These are phyloP conservation scores for Codiaeum variegatum DNA, from an alignment of 441 rosid species.

Conservation along the genomic window DNA sequence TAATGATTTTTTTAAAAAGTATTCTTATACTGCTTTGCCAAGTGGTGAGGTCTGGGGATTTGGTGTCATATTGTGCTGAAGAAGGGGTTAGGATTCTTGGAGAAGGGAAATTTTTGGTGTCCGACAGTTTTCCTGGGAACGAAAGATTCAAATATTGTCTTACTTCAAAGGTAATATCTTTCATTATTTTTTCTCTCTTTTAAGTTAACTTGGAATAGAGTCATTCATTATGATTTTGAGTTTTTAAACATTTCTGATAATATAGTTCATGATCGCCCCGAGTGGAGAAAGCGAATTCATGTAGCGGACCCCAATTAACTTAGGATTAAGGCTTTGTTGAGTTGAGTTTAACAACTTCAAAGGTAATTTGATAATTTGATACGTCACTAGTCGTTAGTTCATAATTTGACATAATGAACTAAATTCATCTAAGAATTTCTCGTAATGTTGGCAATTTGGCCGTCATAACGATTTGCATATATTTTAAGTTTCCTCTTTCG, in stretches of 20 bases:
- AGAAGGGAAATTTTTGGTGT: slow-evolving; percentile 73
- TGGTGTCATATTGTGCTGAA: slow-evolving; percentile 78
- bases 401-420: too few relatives aligned
- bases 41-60: slow-evolving; percentile 85
- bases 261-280: too few relatives aligned
- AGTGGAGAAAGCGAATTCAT: too few relatives aligned
- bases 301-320: too few relatives aligned
- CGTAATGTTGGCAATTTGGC: not conserved
- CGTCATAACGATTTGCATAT: not conserved
- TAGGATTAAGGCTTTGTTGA: too few relatives aligned
- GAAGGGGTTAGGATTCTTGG: slow-evolving; percentile 88
- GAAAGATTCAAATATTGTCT: slow-evolving; percentile 90
- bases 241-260: too few relatives aligned
- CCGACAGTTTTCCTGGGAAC: slow-evolving; percentile 87
- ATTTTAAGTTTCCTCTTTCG: not conserved
- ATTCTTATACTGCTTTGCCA: not conserved
- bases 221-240: too few relatives aligned
- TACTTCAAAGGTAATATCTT: slow-evolving; percentile 59
- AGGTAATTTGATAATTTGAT: too few relatives aligned
- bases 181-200: not conserved
- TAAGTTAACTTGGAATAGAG: too few relatives aligned
- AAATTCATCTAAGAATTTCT: too few relatives aligned
- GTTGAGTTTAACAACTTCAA: slow-evolving; percentile 61
- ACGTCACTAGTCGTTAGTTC: too few relatives aligned
- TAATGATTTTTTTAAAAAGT: not conserved